Conservation (phyloP, 177 flowering plant genomes). For the Vitis hybrid region DNA sequence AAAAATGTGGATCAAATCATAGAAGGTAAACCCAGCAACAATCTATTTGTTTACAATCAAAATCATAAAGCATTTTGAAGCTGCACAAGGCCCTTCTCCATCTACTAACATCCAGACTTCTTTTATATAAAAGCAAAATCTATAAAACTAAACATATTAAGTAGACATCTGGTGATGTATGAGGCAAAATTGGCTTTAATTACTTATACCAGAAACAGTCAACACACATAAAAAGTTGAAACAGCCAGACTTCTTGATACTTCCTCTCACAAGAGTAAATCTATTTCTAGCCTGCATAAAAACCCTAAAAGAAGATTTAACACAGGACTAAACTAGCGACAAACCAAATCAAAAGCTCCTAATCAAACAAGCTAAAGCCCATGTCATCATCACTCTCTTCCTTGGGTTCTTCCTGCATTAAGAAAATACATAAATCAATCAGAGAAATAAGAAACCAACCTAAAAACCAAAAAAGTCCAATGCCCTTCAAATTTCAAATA, state of each 20-base stretch:
- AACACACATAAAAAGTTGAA: neutral
- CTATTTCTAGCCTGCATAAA: neutral
- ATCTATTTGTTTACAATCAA: too few species aligned
- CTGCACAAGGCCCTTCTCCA: too few species aligned
- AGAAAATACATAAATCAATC: neutral
- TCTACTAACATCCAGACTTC: too few species aligned
- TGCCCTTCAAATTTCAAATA: neutral
- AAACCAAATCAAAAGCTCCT: constrained; percentile 16
- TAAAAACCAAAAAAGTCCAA: neutral
- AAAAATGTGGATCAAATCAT: too few species aligned
- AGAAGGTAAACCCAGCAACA: too few species aligned
- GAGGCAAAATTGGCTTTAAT: neutral
- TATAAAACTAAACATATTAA: too few species aligned
- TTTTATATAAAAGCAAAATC: too few species aligned
- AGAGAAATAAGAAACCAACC: neutral
- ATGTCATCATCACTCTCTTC: constrained; percentile 47
- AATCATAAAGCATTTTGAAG: too few species aligned
- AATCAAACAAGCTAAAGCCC: constrained; percentile 51
- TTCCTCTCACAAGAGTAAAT: neutral
- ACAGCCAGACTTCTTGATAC: neutral
- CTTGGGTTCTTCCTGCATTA: constrained; percentile 32
- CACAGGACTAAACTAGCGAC: neutral
- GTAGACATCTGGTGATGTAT: too few species aligned
- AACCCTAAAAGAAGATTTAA: neutral
- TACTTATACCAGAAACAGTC: neutral